Evolutionary conservation across 768 basidiomycete genomes (phyloP), one percentile per base, ranked within the genome.

Genomic region (Candolleomyces aberdarensis): DNA sequence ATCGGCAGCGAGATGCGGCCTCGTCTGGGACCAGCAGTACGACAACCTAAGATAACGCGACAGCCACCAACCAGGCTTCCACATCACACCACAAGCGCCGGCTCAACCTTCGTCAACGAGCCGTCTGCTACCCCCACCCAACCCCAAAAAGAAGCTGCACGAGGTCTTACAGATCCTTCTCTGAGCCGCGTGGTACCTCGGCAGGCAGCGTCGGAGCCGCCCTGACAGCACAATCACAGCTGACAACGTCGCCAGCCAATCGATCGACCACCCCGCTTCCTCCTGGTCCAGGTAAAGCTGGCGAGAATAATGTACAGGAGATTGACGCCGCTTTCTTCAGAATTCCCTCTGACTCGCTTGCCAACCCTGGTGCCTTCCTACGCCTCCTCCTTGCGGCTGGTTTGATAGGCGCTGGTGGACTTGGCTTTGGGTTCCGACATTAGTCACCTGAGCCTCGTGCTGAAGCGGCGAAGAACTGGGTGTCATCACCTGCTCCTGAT

Each of bases 401-500:
- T 48, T 61, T 63, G 57, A 63, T 49, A 65, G 64, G 65, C 15
- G 67, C 68, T 46, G 50, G 63, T 51, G 65, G 65, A 8, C 60
- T 61, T 56, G 56, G 62, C 22, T 61, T 57, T 31, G 65, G 62
- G 32, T 65, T 66, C 41, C 62, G 41, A 17, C 19, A 5, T 20
- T 19, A 22, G 6, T 26, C n/a, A 13, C 32, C 32, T 26, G 56
- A 17, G 15, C 40, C 32, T 39, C 43, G 15, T 29, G 8, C 7
- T 13, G 48, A 50, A 19, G 49, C 13, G 6, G 71, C 76, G 51
- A 74, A 70, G 63, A 80, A 80, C 54, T 92, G 89, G 89, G 72
- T 76, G 2, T 76, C 80, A 1, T 90, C 89, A 0, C 73, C 85
- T 0, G 75, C 87, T 0, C 89, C 89, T 2, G 90, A 89, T 0